Conservation (phyloP, 805 yeast species). For the Peterozyma xylosa region DNA sequence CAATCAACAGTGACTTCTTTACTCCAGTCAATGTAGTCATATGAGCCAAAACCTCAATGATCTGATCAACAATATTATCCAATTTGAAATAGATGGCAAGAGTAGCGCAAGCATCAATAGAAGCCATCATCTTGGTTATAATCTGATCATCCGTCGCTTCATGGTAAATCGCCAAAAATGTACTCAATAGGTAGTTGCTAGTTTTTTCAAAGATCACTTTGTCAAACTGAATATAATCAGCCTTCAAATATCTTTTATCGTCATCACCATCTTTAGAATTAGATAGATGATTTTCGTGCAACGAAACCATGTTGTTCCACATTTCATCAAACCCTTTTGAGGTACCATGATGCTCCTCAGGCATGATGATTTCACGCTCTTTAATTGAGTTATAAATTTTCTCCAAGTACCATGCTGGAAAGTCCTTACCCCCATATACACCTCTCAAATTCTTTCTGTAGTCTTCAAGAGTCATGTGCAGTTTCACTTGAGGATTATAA, state of each 20-base stretch:
- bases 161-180: conserved; percentile 71
- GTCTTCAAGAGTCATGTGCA: conserved; percentile 82
- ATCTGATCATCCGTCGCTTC: conserved; percentile 89
- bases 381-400: conserved; percentile 75
- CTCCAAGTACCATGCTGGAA: conserved; percentile 78
- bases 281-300: conserved; percentile 26
- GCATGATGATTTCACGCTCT: conserved; percentile 90
- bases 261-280: conserved; percentile 2
- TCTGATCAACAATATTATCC: conserved; percentile 49
- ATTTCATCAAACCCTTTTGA: conserved; percentile 86
- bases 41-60: conserved; percentile 59
- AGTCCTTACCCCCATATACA: conserved; percentile 66
- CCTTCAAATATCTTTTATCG: conserved; percentile 6
- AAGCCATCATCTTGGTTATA: conserved; percentile 78
- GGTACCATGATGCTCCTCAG: conserved; percentile 93
- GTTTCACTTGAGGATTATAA: conserved; percentile 87
- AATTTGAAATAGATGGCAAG: conserved; percentile 64
- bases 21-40: conserved; percentile 57
- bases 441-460: conserved; percentile 78
- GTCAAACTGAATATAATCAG: conserved; percentile 51
- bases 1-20: conserved; percentile 18
- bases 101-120: conserved; percentile 77
- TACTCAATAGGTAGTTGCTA: conserved; percentile 59
- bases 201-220: conserved; percentile 58
- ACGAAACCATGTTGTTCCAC: conserved; percentile 66